These are phyloP conservation scores for Acer saccharum DNA, from an alignment of 345 rosid genomes.

Conservation along the genomic window DNA sequence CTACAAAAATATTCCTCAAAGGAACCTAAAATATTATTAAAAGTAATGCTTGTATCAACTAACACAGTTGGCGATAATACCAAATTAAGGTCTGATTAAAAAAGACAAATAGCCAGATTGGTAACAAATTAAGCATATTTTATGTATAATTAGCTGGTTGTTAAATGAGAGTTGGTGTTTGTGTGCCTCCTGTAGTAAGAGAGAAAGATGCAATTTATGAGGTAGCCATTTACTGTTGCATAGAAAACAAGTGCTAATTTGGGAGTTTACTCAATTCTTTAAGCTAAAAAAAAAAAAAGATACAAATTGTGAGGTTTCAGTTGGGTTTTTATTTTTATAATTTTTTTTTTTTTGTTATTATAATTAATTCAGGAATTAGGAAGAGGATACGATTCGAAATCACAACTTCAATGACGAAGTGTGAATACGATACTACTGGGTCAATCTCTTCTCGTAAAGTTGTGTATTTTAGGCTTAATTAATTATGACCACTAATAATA, in stretches of 20 bases:
- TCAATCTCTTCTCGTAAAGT: too few relatives aligned
- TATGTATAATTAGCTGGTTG: conserved; percentile 30
- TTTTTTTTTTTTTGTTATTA: too few relatives aligned
- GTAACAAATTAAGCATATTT: conserved; percentile 3
- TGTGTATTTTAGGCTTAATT: too few relatives aligned
- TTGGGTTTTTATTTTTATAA: too few relatives aligned
- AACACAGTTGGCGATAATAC: conserved; percentile 25
- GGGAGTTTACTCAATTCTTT: background rate
- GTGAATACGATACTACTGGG: too few relatives aligned
- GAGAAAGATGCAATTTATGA: background rate
- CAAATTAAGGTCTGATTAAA: conserved; percentile 12
- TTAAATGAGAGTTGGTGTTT: conserved; percentile 16
- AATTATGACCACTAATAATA: too few relatives aligned
- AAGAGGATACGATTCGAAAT: too few relatives aligned
- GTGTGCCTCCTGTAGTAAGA: background rate
- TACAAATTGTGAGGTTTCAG: too few relatives aligned
- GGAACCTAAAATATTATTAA: too few relatives aligned
- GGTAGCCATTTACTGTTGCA: background rate
- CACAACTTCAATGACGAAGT: too few relatives aligned
- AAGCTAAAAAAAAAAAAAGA: background rate
- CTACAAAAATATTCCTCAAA: too few relatives aligned
- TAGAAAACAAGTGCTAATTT: background rate
- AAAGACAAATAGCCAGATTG: background rate
- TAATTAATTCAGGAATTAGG: too few relatives aligned
- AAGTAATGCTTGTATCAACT: background rate